phyloP scores from a whole-genome alignment of 2,329 filamentous ascomycete species.

The Epicoccum sorghinum region DNA sequence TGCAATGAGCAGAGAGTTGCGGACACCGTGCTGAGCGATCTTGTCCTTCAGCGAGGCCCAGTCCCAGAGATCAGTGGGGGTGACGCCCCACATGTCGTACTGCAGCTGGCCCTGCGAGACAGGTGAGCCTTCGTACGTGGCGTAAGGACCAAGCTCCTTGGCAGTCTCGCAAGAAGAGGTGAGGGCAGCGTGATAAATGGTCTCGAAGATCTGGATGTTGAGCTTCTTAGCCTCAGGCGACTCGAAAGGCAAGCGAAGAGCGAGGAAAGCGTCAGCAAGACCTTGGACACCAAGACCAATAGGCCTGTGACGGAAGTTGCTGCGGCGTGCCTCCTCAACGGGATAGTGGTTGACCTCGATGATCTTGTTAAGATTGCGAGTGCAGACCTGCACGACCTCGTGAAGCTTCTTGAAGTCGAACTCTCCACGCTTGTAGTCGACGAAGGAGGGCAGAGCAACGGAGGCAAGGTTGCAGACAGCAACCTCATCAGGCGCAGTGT shows the following conservation, averaged over 20 bases:
- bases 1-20: slow-evolving; percentile 92
- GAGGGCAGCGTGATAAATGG: slow-evolving; percentile 94
- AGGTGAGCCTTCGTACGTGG: slow-evolving; percentile 90
- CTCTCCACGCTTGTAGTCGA: slow-evolving; percentile 80
- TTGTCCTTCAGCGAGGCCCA: slow-evolving; percentile 88
- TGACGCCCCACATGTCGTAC: slow-evolving; percentile 98
- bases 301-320: slow-evolving; percentile 96
- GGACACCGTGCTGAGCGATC: slow-evolving; percentile 90
- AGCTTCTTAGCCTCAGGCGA: slow-evolving; percentile 91
- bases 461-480: slow-evolving; percentile 98
- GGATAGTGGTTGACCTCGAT: slow-evolving; percentile 99
- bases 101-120: slow-evolving; percentile 95
- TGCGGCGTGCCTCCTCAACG: slow-evolving; percentile 90
- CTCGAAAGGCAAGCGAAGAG: slow-evolving; percentile 94
- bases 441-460: slow-evolving; percentile 86
- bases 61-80: slow-evolving; percentile 93
- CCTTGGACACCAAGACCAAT: slow-evolving; percentile 97
- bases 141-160: slow-evolving; percentile 81
- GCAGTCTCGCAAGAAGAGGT: slow-evolving; percentile 89
- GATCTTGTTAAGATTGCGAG: slow-evolving; percentile 96
- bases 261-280: slow-evolving; percentile 96
- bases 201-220: slow-evolving; percentile 99
- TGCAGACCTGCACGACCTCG: slow-evolving; percentile 89
- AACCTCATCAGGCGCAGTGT: slow-evolving; percentile 95
- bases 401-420: slow-evolving; percentile 98